Percentiles rank a stretch among this genome's conserved stretches.
Conservation (phyloP, 2,329 filamentous ascomycete genomes). For the Sclerotinia subarctica region DNA sequence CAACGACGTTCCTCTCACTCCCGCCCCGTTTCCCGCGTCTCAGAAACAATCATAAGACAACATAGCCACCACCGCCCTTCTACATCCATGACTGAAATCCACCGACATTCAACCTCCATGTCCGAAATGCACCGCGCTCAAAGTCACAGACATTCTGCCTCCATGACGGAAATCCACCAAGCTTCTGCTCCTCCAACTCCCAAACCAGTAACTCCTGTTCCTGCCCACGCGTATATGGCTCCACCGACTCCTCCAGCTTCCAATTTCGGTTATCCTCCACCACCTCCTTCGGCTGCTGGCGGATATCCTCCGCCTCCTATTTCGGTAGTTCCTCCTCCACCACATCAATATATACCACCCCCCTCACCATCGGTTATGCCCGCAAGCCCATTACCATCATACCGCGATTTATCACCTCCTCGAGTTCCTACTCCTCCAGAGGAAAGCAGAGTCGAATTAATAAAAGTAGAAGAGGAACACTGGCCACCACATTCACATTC, state of each 20-base stretch:
- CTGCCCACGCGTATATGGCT: background rate
- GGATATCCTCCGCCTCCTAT: background rate
- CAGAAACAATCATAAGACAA: constrained; percentile 18
- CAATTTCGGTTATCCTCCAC: background rate
- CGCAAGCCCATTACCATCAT: background rate
- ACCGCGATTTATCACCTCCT: constrained; percentile 4
- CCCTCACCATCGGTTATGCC: constrained; percentile 1
- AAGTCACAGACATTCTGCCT: background rate
- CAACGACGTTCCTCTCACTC: background rate
- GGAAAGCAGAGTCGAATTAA: constrained; percentile 14
- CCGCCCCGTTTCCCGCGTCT: constrained; percentile 17
- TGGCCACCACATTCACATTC: constrained; percentile 1
- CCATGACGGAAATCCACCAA: constrained; percentile 8
- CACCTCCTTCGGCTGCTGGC: background rate
- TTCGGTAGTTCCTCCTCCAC: background rate
- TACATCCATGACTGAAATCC: constrained; percentile 5
- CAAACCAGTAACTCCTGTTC: background rate
- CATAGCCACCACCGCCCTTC: constrained; percentile 1
- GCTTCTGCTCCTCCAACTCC: background rate
- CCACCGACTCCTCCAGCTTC: background rate
- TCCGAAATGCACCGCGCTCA: background rate
- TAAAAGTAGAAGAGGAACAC: constrained; percentile 16
- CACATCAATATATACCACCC: background rate
- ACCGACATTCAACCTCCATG: constrained; percentile 6
- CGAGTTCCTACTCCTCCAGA: constrained; percentile 5